Percentiles rank a stretch among this genome's conserved stretches.
Evolutionary conservation across 306 rosid species (phyloP).

Genomic region (Vigna angularis): DNA sequence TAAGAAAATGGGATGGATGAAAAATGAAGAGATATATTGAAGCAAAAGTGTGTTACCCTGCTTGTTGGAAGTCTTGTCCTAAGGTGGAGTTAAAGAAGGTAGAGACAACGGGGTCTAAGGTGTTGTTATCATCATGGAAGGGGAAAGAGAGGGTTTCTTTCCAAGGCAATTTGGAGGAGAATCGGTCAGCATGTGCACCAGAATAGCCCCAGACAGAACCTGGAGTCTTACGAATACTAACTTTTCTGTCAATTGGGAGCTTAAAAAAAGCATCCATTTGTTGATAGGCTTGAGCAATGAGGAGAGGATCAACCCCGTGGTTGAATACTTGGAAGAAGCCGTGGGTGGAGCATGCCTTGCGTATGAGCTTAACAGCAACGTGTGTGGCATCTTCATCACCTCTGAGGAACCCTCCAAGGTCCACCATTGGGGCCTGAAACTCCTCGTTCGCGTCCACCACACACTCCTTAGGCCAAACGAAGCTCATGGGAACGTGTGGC

Average conservation of each 20-base stretch:
- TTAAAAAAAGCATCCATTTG: conserved; percentile 58
- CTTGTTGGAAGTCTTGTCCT: conserved; percentile 57
- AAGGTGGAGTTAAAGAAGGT: conserved; percentile 56
- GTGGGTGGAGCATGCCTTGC: conserved; percentile 61
- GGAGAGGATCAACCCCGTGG: conserved; percentile 63
- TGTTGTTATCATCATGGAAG: conserved; percentile 40
- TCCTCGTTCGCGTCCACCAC: conserved; percentile 52
- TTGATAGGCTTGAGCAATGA: conserved; percentile 51
- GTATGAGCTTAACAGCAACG: conserved; percentile 49
- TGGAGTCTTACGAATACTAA: conserved; percentile 38
- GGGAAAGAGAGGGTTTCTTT: conserved; percentile 82
- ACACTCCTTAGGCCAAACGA: conserved; percentile 70
- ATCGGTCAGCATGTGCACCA: conserved; percentile 73
- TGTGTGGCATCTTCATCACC: conserved; percentile 56
- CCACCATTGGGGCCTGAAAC: conserved; percentile 60
- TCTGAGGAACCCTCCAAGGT: conserved; percentile 61
- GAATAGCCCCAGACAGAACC: conserved; percentile 66
- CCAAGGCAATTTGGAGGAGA: conserved; percentile 77
- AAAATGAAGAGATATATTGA: not conserved
- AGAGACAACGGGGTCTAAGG: conserved; percentile 43
- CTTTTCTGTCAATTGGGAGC: conserved; percentile 56
- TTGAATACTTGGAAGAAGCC: conserved; percentile 82
- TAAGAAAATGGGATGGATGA: too few species aligned
- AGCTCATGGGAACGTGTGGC: conserved; percentile 49
- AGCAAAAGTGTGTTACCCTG: conserved; percentile 58